A percentile compares a stretch with the other conserved stretches of the same genome.
These are phyloP conservation scores for Nicotiana knightiana DNA, from an alignment of 257 asterid genomes.

Conservation along the genomic window DNA sequence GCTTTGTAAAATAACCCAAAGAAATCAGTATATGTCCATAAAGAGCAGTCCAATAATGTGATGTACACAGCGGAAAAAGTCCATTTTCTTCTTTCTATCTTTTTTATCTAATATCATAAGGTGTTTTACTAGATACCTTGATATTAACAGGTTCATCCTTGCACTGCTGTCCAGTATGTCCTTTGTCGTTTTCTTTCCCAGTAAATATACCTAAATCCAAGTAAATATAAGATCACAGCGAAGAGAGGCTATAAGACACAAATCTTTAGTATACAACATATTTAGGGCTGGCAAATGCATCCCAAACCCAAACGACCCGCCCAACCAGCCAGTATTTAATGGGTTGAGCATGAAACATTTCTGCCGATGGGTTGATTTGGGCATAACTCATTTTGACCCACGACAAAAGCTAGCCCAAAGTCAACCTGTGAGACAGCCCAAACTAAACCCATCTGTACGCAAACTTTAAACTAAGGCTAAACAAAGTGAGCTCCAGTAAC, in stretches of 20 bases:
- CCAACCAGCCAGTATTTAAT: too few species aligned
- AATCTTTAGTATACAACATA: background rate
- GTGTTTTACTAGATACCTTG: background rate
- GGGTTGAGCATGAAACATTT: too few species aligned
- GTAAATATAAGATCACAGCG: slow-evolving; percentile 7
- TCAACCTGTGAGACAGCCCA: too few species aligned
- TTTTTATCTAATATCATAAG: background rate
- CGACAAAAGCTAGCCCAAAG: too few species aligned
- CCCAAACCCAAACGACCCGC: too few species aligned
- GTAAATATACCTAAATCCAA: slow-evolving; percentile 42
- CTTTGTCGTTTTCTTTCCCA: slow-evolving; percentile 35
- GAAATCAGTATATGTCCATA: slow-evolving; percentile 4
- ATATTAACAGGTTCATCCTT: background rate
- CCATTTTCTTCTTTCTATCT: background rate
- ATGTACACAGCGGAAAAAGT: background rate
- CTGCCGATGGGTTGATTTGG: too few species aligned
- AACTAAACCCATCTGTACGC: too few species aligned
- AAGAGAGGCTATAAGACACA: background rate
- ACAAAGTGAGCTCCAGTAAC: too few species aligned
- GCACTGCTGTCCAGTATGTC: background rate
- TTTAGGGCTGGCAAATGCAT: too few species aligned
- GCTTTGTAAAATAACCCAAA: background rate
- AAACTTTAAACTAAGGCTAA: too few species aligned
- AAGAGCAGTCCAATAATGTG: background rate
- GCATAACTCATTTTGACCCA: too few species aligned